Conservation (phyloP, 2,329 filamentous ascomycete genomes). For the Anthostomella pinea region DNA sequence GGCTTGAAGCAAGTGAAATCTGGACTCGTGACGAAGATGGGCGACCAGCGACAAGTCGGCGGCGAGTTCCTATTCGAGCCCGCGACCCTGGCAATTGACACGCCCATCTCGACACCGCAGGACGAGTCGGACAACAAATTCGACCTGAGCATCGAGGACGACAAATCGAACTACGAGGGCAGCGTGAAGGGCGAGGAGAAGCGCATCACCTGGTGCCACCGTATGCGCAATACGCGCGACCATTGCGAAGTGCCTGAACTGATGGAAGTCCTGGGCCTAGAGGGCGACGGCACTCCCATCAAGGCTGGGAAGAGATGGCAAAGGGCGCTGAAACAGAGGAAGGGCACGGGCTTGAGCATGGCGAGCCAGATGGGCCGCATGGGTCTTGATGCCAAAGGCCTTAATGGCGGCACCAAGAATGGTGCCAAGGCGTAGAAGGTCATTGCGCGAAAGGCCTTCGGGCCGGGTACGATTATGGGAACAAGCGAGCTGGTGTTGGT, state of each 20-base stretch:
- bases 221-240: constrained; percentile 76
- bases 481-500: too few species aligned
- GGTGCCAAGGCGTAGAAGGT: too few species aligned
- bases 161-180: constrained; percentile 4
- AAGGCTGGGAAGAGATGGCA: constrained; percentile 44
- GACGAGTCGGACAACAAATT: constrained; percentile 18
- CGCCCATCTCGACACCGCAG: constrained; percentile 43
- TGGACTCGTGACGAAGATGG: constrained; percentile 60
- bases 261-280: constrained; percentile 59
- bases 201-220: constrained; percentile 73
- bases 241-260: constrained; percentile 70
- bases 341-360: constrained; percentile 53
- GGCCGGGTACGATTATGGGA: too few species aligned
- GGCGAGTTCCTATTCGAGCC: constrained; percentile 78
- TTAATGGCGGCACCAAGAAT: too few species aligned
- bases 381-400: constrained; percentile 37
- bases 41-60: constrained; percentile 67
- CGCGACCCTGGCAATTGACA: constrained; percentile 35
- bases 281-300: constrained; percentile 35
- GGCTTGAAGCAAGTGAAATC: constrained; percentile 55
- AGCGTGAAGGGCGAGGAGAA: constrained; percentile 45
- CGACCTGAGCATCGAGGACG: constrained; percentile 12
- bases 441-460: too few species aligned
- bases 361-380: constrained; percentile 46
- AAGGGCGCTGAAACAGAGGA: constrained; percentile 45